Conservation (phyloP, 2,329 filamentous ascomycete genomes). For the Epichloe brachyelytri region DNA sequence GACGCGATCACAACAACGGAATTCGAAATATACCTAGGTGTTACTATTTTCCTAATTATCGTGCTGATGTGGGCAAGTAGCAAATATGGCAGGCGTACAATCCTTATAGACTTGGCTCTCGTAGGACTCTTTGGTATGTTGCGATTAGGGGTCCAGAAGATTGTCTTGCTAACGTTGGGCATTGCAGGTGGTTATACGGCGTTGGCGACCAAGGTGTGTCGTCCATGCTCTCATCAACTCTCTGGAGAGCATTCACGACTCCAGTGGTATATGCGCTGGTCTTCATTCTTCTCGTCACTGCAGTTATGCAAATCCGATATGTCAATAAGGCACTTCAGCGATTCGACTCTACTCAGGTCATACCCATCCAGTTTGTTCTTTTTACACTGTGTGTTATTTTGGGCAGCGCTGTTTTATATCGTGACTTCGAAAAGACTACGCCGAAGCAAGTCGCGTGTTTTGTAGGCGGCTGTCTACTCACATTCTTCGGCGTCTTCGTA, state of each 20-base stretch:
- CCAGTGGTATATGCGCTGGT: constrained; percentile 85
- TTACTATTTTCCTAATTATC: constrained; percentile 62
- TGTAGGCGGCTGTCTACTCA: constrained; percentile 77
- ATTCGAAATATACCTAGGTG: constrained; percentile 79
- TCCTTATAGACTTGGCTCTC: constrained; percentile 83
- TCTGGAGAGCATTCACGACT: constrained; percentile 80
- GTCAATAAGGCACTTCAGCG: constrained; percentile 78
- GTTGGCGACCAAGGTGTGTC: constrained; percentile 88
- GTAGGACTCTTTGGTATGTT: constrained; percentile 80
- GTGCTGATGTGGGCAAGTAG: constrained; percentile 71
- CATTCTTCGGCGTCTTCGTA: constrained; percentile 92
- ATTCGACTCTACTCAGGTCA: constrained; percentile 96
- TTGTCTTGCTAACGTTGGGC: background rate
- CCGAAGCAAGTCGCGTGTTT: constrained; percentile 68
- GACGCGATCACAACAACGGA: constrained; percentile 73
- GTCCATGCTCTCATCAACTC: constrained; percentile 81
- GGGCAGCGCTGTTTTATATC: constrained; percentile 83
- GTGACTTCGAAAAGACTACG: constrained; percentile 81
- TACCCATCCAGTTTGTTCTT: constrained; percentile 92
- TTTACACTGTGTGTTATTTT: constrained; percentile 94
- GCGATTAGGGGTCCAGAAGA: background rate
- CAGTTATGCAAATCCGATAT: constrained; percentile 94
- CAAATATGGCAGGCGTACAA: constrained; percentile 71
- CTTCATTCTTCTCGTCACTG: constrained; percentile 66
- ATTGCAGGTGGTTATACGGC: constrained; percentile 83